phyloP scores from a whole-genome alignment of 768 basidiomycete genomes.

The Naganishia randhawae region DNA sequence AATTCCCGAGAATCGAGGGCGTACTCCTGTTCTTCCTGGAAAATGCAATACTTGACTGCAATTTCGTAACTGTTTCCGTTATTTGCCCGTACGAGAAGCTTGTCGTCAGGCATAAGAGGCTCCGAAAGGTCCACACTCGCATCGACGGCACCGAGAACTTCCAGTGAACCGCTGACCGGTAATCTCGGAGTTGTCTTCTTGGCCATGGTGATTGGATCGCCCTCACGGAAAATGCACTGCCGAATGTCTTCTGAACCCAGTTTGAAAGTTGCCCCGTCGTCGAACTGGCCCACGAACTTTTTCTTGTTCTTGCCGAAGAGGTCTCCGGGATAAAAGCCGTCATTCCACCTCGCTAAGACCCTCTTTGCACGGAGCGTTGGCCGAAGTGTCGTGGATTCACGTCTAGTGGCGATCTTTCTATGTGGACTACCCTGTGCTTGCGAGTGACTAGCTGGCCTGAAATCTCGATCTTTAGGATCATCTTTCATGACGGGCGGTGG shows the following conservation, averaged over 20 bases:
- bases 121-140: not conserved
- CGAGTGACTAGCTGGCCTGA: conserved; percentile 4
- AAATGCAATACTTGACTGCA: conserved; percentile 7
- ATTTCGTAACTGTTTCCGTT: conserved; percentile 5
- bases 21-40: conserved; percentile 7
- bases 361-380: not conserved
- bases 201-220: not conserved
- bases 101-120: conserved; percentile 13
- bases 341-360: conserved; percentile 4
- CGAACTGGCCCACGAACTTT: not conserved
- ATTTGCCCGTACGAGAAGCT: conserved; percentile 1
- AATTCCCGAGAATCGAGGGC: conserved; percentile 2
- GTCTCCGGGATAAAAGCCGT: conserved; percentile 7
- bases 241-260: conserved; percentile 5
- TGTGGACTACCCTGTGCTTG: not conserved
- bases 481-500: conserved; percentile 15
- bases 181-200: not conserved
- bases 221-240: conserved; percentile 10
- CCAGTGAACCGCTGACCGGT: conserved; percentile 3
- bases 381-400: not conserved
- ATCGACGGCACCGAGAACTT: not conserved
- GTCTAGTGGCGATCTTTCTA: conserved; percentile 4
- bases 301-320: conserved; percentile 3
- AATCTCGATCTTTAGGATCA: conserved; percentile 4
- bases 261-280: not conserved